Conservation (phyloP, 2,329 filamentous ascomycete genomes). For the Exserohilum rostratum region DNA sequence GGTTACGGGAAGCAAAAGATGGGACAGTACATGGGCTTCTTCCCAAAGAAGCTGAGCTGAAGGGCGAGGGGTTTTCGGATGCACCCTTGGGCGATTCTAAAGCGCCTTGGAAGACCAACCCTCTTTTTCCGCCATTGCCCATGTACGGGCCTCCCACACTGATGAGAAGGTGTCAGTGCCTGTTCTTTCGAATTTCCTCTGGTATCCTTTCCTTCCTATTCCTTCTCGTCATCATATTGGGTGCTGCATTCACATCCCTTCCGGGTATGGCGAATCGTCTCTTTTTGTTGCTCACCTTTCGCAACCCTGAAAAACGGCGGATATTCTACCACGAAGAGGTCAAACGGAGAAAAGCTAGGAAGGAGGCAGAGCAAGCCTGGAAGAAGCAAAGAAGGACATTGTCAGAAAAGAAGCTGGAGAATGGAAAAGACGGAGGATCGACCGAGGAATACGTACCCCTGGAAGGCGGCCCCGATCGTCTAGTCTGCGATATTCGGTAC, state of each 20-base stretch:
- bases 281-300: slow-evolving; percentile 62
- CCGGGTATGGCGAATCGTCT: slow-evolving; percentile 58
- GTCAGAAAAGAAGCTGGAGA: slow-evolving; percentile 42
- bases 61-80: slow-evolving; percentile 53
- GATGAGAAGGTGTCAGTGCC: slow-evolving; percentile 69
- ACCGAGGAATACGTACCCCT: slow-evolving; percentile 70
- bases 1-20: slow-evolving; percentile 50
- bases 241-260: slow-evolving; percentile 72
- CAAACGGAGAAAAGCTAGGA: slow-evolving; percentile 62
- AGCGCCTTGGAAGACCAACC: slow-evolving; percentile 73
- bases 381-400: slow-evolving; percentile 47
- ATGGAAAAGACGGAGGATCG: slow-evolving; percentile 47
- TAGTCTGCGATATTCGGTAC: slow-evolving; percentile 80
- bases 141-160: slow-evolving; percentile 77
- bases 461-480: slow-evolving; percentile 79
- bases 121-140: slow-evolving; percentile 83
- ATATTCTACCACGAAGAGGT: slow-evolving; percentile 78
- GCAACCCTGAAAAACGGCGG: slow-evolving; percentile 64
- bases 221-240: slow-evolving; percentile 75
- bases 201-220: slow-evolving; percentile 80
- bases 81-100: slow-evolving; percentile 52
- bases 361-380: slow-evolving; percentile 69
- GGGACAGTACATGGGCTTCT: slow-evolving; percentile 49
- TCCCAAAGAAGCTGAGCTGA: slow-evolving; percentile 26
- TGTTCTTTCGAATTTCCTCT: slow-evolving; percentile 69